phyloP scores from a whole-genome alignment of 164 flowering plant species.

The Nelumbo lutea region DNA sequence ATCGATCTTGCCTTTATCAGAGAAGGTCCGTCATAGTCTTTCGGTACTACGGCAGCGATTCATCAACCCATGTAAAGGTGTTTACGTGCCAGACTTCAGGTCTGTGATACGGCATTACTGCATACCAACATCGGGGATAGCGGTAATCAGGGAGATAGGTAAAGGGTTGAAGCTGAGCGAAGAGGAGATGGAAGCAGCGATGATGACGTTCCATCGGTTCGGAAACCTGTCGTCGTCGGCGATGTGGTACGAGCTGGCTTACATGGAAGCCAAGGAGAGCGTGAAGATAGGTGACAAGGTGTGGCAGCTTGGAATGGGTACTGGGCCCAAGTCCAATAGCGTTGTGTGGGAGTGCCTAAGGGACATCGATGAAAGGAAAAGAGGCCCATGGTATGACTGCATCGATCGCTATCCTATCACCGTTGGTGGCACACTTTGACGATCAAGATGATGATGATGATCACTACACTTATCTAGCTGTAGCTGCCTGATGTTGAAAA shows the following conservation, averaged over 20 bases:
- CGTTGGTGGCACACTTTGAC: background rate
- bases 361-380: constrained; percentile 33
- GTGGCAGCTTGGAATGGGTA: constrained; percentile 63
- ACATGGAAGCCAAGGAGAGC: constrained; percentile 53
- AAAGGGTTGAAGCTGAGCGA: constrained; percentile 45
- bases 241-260: constrained; percentile 62
- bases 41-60: constrained; percentile 28
- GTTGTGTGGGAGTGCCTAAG: constrained; percentile 45
- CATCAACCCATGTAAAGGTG: constrained; percentile 19
- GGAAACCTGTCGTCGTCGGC: constrained; percentile 68
- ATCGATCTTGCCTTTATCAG: constrained; percentile 40
- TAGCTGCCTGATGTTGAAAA: no score
- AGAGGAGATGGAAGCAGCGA: constrained; percentile 48
- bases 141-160: constrained; percentile 43
- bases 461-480: no score
- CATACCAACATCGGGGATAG: constrained; percentile 49
- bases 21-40: constrained; percentile 24
- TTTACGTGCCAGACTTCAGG: constrained; percentile 55
- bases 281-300: constrained; percentile 55
- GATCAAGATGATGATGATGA: no score
- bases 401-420: constrained; percentile 32
- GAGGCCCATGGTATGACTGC: constrained; percentile 50
- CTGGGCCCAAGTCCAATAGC: constrained; percentile 49
- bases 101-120: constrained; percentile 49
- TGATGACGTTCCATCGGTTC: constrained; percentile 59